These are phyloP conservation scores for Shiraia sp. DNA, from an alignment of 2,329 filamentous ascomycete genomes.

Conservation along the genomic window DNA sequence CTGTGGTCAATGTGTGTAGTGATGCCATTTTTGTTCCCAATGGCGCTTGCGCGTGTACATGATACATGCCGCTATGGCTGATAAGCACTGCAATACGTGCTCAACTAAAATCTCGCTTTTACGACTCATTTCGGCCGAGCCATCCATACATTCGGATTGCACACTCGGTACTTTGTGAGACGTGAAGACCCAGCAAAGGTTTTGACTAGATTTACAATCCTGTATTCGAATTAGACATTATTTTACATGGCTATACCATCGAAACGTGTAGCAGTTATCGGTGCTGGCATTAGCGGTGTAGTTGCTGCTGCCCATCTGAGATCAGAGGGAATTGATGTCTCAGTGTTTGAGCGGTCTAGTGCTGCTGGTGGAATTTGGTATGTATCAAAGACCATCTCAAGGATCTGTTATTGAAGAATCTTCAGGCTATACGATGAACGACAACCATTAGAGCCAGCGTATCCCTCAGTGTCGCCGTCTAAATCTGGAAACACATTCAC, in stretches of 20 bases:
- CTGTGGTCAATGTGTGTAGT: constrained; percentile 4
- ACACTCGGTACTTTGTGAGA: neutral
- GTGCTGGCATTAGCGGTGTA: constrained; percentile 44
- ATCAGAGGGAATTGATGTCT: constrained; percentile 50
- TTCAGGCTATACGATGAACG: constrained; percentile 55
- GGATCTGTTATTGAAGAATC: neutral
- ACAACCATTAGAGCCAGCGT: constrained; percentile 52
- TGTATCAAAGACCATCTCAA: constrained; percentile 7
- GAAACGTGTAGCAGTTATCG: constrained; percentile 39
- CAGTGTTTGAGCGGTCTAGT: constrained; percentile 58
- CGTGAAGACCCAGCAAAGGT: no score
- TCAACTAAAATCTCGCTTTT: neutral
- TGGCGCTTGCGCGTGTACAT: constrained; percentile 10
- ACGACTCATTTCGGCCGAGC: neutral
- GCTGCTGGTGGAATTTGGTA: constrained; percentile 62
- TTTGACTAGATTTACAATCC: neutral
- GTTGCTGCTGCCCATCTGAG: constrained; percentile 41
- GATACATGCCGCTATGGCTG: constrained; percentile 1
- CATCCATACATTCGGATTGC: neutral
- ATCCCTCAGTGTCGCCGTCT: constrained; percentile 42
- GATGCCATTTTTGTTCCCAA: constrained; percentile 27
- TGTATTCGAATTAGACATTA: no score
- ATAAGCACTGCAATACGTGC: constrained; percentile 4
- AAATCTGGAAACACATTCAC: constrained; percentile 23
- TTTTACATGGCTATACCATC: constrained; percentile 18